A percentile compares a stretch with the other conserved stretches of the same genome.
Conservation (phyloP, 1,139 yeast species). For the Arxiozyma bovina region DNA sequence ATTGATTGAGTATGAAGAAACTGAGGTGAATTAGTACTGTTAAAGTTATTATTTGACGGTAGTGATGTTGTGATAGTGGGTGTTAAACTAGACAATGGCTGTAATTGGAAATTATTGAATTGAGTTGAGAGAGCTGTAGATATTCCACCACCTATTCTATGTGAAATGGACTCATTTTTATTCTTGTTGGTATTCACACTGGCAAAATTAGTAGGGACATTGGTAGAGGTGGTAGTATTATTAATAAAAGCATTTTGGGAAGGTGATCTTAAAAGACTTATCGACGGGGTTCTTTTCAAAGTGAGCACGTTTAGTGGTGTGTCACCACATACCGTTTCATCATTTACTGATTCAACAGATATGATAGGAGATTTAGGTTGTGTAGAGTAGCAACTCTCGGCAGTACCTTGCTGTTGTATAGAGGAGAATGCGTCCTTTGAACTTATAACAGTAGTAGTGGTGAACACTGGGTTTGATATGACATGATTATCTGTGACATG, state of each 20-base stretch:
- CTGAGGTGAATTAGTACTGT: background rate
- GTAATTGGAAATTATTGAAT: slow-evolving; percentile 3
- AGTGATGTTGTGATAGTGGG: background rate
- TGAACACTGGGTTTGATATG: background rate
- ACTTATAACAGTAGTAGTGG: background rate
- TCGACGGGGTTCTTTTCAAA: slow-evolving; percentile 1
- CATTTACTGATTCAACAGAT: background rate
- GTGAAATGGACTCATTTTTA: background rate
- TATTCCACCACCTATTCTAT: background rate
- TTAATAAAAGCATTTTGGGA: background rate
- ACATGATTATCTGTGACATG: background rate
- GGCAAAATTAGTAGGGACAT: background rate
- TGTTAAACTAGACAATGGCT: background rate
- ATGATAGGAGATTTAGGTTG: background rate
- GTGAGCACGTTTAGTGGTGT: background rate
- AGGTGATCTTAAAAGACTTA: background rate
- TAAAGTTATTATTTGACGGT: background rate
- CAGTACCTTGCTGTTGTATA: background rate
- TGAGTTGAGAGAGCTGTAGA: slow-evolving; percentile 1
- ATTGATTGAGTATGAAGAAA: background rate
- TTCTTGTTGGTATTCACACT: background rate
- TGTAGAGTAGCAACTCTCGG: background rate
- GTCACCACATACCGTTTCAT: background rate
- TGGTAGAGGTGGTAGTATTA: background rate
- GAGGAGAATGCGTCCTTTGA: background rate